Evolutionary conservation across 345 rosid species (phyloP).

Genomic region (Arabidopsis suecica): DNA sequence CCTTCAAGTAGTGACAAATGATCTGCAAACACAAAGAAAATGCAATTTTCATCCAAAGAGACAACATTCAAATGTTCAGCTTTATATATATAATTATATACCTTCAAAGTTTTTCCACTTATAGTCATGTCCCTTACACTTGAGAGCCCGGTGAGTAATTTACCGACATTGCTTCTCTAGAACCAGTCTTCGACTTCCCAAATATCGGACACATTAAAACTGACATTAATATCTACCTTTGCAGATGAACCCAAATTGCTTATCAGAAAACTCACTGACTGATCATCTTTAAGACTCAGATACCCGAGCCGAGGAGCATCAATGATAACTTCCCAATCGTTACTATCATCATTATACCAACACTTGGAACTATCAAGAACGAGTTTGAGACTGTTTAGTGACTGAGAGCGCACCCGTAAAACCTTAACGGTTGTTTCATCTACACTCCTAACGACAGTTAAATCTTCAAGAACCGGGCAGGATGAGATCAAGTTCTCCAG

Average conservation of each 20-base stretch:
- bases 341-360: constrained; percentile 20
- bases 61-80: neutral
- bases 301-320: constrained; percentile 23
- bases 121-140: constrained; percentile 8
- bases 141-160: constrained; percentile 1
- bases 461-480: constrained; percentile 21
- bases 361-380: constrained; percentile 15
- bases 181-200: neutral
- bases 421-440: neutral
- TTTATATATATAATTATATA: neutral
- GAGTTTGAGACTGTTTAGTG: constrained; percentile 1
- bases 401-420: constrained; percentile 10
- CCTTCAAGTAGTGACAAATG: neutral
- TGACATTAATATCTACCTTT: constrained; percentile 1
- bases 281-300: neutral
- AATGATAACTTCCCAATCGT: constrained; percentile 13
- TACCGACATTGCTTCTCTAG: neutral
- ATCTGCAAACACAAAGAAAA: constrained; percentile 1
- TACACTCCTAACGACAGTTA: neutral
- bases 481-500: constrained; percentile 5
- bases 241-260: constrained; percentile 1
- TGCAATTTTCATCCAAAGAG: neutral
- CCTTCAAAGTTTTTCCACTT: neutral
- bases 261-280: neutral
- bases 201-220: neutral